phyloP scores from a whole-genome alignment of 495 filamentous ascomycete species.

The Penicillium ochrochloron region DNA sequence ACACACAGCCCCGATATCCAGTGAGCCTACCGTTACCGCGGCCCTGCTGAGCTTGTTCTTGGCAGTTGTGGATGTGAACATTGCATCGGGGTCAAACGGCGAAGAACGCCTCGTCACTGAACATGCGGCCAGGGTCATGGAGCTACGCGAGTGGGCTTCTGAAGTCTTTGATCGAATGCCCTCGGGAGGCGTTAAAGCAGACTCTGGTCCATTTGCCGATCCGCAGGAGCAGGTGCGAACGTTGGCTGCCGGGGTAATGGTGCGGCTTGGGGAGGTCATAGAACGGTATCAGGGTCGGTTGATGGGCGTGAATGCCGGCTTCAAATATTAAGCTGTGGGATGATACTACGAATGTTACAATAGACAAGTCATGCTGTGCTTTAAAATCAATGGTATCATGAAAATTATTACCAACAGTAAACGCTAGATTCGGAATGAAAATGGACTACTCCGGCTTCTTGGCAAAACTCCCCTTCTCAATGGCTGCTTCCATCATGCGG shows the following conservation, averaged over 20 bases:
- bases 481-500: conserved; percentile 84
- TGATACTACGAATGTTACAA: background rate
- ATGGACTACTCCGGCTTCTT: conserved; percentile 30
- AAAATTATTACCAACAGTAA: conserved; percentile 14
- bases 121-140: conserved; percentile 45
- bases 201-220: conserved; percentile 50
- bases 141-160: conserved; percentile 52
- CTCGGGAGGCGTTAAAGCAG: conserved; percentile 25
- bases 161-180: conserved; percentile 66
- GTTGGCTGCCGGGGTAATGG: conserved; percentile 80
- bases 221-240: conserved; percentile 47
- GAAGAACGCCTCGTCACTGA: conserved; percentile 69
- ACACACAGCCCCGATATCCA: conserved; percentile 46
- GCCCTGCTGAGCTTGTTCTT: conserved; percentile 79
- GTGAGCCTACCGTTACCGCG: conserved; percentile 67
- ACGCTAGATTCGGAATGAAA: conserved; percentile 13
- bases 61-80: conserved; percentile 83
- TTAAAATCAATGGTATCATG: conserved; percentile 24
- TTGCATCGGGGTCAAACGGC: conserved; percentile 56
- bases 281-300: conserved; percentile 73
- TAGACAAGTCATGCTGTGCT: background rate
- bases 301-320: conserved; percentile 57
- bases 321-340: conserved; percentile 40
- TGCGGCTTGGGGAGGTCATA: conserved; percentile 76
- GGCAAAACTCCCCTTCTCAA: conserved; percentile 72